phyloP scores from a whole-genome alignment of 805 yeast genomes.

The Hanseniaspora opuntiae region DNA sequence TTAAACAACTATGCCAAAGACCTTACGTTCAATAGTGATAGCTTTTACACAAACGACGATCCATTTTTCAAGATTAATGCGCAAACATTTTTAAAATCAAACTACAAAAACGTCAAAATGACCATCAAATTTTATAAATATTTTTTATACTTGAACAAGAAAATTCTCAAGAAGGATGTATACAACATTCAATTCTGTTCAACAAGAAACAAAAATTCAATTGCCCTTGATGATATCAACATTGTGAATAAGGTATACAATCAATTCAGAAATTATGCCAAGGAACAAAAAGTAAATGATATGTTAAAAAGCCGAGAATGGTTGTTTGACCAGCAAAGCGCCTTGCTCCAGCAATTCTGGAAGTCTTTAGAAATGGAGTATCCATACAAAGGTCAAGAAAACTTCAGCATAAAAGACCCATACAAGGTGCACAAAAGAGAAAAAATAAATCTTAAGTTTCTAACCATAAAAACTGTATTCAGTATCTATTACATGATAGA shows the following conservation, averaged over 20 bases:
- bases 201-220: not conserved
- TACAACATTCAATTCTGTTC: not conserved
- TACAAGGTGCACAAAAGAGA: not conserved
- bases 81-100: not conserved
- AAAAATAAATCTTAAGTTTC: not conserved
- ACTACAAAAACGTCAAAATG: constrained; percentile 5
- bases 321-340: not conserved
- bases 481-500: not conserved
- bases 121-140: not conserved
- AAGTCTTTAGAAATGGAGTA: constrained; percentile 3
- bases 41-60: not conserved
- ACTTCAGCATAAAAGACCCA: not conserved
- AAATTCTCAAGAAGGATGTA: not conserved
- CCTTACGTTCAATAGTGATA: not conserved
- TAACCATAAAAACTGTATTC: not conserved
- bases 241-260: not conserved
- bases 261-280: not conserved
- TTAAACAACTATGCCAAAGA: not conserved
- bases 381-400: not conserved
- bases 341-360: not conserved
- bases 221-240: not conserved
- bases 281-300: not conserved
- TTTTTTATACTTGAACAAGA: constrained; percentile 1
- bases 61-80: not conserved
- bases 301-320: not conserved